Base-by-base conservation (phyloP, 495 filamentous ascomycete species). In the Trichocladium uniseriatum region DNA sequence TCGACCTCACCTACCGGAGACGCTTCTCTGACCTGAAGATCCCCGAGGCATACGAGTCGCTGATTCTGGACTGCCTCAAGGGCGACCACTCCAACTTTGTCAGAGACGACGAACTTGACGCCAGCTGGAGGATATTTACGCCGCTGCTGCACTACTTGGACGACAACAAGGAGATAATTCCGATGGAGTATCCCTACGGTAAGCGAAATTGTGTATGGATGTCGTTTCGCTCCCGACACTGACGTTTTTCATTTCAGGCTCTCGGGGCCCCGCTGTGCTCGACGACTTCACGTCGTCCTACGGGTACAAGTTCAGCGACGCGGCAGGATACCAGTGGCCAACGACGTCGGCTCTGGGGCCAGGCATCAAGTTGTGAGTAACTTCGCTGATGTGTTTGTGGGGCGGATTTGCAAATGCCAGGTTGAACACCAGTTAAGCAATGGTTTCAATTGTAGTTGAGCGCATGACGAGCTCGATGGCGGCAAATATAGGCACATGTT, bases 161-260 rank as follows among this genome's bases (percentile, higher is more conserved):
- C 58, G 88, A 92, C 64, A 96, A 96, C 73, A 91, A 92, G 74
- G 94, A 99, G 71, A 97, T 99, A 47, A 86, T 94, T 53, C 94
- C 94, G 24, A 99, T 99, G 94, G 94, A 96, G 66, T 99, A 99
- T 73, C 91, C 94, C 41, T 99, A 99, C 68, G 94, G 92, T 95
- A 70, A 69, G 89, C 71, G n/a, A 32, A 21, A 16, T n/a, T 20
- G 18, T 3, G n/a, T 7, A 20, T 14, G 2, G 13, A 6, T 15
- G 15, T 15, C 3, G 9, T 38, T 3, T 34, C 29, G 18, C 5
- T 1, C 6, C 24, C 14, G 32, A 44, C 21, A 31, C 53, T 65
- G 35, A 58, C 45, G n/a, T n/a, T n/a, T n/a, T 42, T 43, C 6
- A 38, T 22, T 45, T 22, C 54, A 98, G 92, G 94, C 51, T 97